Evolutionary conservation across 2,329 filamentous ascomycete species (phyloP).

Genomic region (Fusarium chaquense): DNA sequence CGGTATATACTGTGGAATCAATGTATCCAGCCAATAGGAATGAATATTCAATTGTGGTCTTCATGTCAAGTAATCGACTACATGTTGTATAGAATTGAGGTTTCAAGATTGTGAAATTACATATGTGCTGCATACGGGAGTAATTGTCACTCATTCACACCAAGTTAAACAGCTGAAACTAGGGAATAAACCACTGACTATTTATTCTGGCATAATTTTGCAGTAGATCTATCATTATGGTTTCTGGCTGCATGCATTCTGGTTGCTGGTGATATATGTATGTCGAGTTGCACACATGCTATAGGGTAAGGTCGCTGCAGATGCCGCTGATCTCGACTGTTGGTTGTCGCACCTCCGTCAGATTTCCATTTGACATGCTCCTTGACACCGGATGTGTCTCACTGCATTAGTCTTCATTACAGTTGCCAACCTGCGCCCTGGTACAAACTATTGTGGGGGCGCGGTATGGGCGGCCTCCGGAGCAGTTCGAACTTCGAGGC

Average conservation of each 20-base stretch:
- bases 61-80: neutral
- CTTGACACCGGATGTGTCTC: conserved; percentile 23
- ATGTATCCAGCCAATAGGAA: neutral
- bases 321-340: neutral
- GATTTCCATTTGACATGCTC: conserved; percentile 17
- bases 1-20: neutral
- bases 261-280: neutral
- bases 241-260: too few species aligned
- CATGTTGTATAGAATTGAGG: neutral
- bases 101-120: neutral
- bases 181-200: too few species aligned
- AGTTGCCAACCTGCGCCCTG: conserved; percentile 10
- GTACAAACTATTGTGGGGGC: conserved; percentile 35
- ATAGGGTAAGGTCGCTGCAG: conserved; percentile 8
- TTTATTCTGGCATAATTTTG: neutral
- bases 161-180: too few species aligned
- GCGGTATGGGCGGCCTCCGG: conserved; percentile 40
- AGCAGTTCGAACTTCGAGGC: conserved; percentile 1
- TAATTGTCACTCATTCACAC: neutral
- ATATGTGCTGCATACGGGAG: neutral
- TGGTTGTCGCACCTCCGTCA: conserved; percentile 13
- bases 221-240: neutral
- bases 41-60: neutral
- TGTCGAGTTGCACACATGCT: neutral
- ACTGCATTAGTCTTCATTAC: conserved; percentile 4